A percentile compares a stretch with the other conserved stretches of the same genome.
Conservation (phyloP, 805 yeast genomes). For the Lachancea meyersii region DNA sequence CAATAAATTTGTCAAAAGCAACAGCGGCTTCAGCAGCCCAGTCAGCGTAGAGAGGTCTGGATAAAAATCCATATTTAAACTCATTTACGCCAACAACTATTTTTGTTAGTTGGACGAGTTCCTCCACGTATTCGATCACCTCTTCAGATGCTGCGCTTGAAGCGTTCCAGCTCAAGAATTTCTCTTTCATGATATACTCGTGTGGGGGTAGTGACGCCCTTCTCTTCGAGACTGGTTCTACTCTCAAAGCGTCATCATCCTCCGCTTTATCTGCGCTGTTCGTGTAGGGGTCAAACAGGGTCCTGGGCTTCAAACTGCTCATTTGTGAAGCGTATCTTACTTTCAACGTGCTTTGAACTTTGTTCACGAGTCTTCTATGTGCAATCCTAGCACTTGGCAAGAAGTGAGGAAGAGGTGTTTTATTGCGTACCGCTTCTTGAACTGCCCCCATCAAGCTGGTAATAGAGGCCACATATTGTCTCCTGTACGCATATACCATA, state of each 20-base stretch:
- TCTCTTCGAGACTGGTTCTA: constrained; percentile 5
- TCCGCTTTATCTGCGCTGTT: constrained; percentile 16
- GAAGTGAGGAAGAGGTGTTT: constrained; percentile 45
- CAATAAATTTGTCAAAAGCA: constrained; percentile 31
- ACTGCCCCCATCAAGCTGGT: constrained; percentile 37
- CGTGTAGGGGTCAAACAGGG: constrained; percentile 9
- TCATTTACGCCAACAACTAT: constrained; percentile 43
- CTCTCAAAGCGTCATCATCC: constrained; percentile 22
- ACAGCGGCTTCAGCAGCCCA: constrained; percentile 39
- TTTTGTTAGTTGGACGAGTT: constrained; percentile 37
- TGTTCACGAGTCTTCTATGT: constrained; percentile 40
- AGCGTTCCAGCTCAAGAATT: constrained; percentile 47
- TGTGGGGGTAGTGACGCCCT: constrained; percentile 18
- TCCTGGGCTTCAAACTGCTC: constrained; percentile 8
- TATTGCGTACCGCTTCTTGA: constrained; percentile 39
- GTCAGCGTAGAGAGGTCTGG: constrained; percentile 40
- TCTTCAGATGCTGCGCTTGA: constrained; percentile 44
- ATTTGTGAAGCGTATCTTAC: constrained; percentile 21
- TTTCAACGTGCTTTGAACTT: constrained; percentile 36
- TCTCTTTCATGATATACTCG: constrained; percentile 33
- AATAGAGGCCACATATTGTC: constrained; percentile 41
- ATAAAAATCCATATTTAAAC: constrained; percentile 46
- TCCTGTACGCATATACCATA: constrained; percentile 38
- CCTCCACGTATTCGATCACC: constrained; percentile 45
- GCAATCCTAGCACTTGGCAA: constrained; percentile 45